A percentile compares a stretch with the other conserved stretches of the same genome.
phyloP scores from a whole-genome alignment of 352 stramenopile genomes.

The Blastocystis sp. region DNA sequence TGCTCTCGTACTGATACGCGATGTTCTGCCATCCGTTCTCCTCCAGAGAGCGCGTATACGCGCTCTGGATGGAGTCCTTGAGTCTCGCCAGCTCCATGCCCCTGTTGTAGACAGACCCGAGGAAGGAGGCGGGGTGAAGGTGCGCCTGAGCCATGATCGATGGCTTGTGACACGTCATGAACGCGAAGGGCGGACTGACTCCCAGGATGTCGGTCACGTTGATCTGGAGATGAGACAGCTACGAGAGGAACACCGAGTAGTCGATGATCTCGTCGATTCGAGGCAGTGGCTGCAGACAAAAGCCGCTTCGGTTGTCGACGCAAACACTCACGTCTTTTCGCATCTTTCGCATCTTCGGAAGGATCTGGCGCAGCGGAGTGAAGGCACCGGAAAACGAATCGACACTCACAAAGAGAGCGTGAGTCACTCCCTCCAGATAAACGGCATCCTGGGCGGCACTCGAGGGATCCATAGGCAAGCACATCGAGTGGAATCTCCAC shows the following conservation, averaged over 20 bases:
- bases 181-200: not conserved
- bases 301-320: slow-evolving; percentile 38
- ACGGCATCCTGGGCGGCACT: slow-evolving; percentile 13
- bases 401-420: not conserved
- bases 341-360: not conserved
- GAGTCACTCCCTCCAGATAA: not conserved
- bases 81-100: not conserved
- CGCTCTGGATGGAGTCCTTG: not conserved
- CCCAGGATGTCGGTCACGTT: slow-evolving; percentile 4
- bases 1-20: slow-evolving; percentile 17
- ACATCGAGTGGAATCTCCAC: slow-evolving; percentile 19
- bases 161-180: slow-evolving; percentile 22
- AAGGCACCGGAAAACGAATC: slow-evolving; percentile 15
- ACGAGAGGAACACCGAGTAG: not conserved
- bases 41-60: not conserved
- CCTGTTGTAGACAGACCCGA: slow-evolving; percentile 34
- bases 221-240: not conserved
- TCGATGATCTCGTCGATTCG: slow-evolving; percentile 19
- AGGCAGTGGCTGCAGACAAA: slow-evolving; percentile 12
- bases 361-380: slow-evolving; percentile 36
- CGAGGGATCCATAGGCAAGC: not conserved
- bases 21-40: not conserved
- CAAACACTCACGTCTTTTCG: slow-evolving; percentile 5
- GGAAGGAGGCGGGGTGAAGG: not conserved
- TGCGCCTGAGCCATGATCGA: slow-evolving; percentile 36